Conservation (phyloP, 345 rosid species). For the Noccaea caerulescens region DNA sequence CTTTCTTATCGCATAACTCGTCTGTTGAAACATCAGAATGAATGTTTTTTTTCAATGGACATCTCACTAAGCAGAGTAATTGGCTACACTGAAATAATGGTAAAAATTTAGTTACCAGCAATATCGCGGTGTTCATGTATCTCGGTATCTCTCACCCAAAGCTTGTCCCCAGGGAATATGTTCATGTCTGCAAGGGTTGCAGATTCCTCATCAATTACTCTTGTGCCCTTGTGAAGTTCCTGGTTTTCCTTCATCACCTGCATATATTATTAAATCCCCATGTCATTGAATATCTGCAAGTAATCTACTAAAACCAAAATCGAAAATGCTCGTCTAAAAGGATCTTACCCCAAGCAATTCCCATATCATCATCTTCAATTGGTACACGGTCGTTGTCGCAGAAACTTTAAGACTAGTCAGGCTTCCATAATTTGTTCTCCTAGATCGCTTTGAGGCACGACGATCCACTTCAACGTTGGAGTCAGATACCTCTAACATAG, state of each 20-base stretch:
- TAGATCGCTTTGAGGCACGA: constrained; percentile 83
- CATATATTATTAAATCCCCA: constrained; percentile 31
- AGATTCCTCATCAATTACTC: constrained; percentile 72
- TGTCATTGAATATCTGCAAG: constrained; percentile 9
- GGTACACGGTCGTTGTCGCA: constrained; percentile 84
- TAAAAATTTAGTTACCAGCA: constrained; percentile 64
- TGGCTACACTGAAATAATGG: background rate
- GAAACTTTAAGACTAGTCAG: constrained; percentile 81
- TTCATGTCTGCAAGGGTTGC: constrained; percentile 97
- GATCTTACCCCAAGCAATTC: constrained; percentile 93
- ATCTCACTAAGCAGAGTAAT: constrained; percentile 6
- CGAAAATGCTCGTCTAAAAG: background rate
- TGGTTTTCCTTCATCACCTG: constrained; percentile 98
- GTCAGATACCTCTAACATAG: constrained; percentile 81
- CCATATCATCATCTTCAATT: constrained; percentile 99
- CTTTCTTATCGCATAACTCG: constrained; percentile 76
- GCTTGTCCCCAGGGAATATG: constrained; percentile 92
- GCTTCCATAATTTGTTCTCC: constrained; percentile 76
- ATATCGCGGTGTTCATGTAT: constrained; percentile 93
- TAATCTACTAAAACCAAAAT: constrained; percentile 21
- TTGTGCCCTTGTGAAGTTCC: constrained; percentile 86
- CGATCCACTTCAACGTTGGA: constrained; percentile 71
- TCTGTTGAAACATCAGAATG: constrained; percentile 53
- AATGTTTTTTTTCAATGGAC: background rate
- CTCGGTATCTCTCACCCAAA: constrained; percentile 98